Evolutionary conservation across 768 basidiomycete genomes (phyloP).

Genomic region (Mycena haematopus): DNA sequence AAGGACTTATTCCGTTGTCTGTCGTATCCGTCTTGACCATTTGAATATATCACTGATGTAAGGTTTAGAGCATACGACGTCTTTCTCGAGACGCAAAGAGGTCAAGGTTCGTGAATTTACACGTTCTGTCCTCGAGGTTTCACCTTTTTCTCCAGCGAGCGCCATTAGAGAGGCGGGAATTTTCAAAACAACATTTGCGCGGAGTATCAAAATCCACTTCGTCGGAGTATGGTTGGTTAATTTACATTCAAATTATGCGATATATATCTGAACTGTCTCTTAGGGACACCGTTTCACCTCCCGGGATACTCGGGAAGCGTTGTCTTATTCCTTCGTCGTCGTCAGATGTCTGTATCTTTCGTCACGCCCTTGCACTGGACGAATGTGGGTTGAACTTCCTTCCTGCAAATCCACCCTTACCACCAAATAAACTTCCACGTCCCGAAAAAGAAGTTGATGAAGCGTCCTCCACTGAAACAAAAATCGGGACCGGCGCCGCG

Average conservation of each 20-base stretch:
- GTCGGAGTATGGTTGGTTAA: constrained; percentile 22
- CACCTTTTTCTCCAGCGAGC: background rate
- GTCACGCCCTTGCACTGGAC: constrained; percentile 34
- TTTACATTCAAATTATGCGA: background rate
- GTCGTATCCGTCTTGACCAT: background rate
- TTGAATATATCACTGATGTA: background rate
- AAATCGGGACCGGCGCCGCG: background rate
- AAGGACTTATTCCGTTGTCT: constrained; percentile 22
- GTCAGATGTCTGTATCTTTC: constrained; percentile 30
- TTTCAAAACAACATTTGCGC: constrained; percentile 26
- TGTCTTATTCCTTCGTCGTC: constrained; percentile 6
- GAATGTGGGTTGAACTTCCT: constrained; percentile 27
- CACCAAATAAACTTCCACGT: background rate
- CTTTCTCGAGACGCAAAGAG: background rate
- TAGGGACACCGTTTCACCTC: constrained; percentile 26
- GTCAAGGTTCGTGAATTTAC: background rate
- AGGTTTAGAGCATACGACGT: constrained; percentile 15
- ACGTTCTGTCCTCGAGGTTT: background rate
- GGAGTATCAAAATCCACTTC: constrained; percentile 24
- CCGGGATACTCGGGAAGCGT: constrained; percentile 13
- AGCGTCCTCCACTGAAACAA: constrained; percentile 5
- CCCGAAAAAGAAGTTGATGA: constrained; percentile 4
- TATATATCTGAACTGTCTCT: background rate
- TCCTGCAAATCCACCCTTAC: constrained; percentile 6
- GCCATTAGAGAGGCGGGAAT: background rate